Conservation (phyloP, 2,329 filamentous ascomycete genomes). For the Trichoderma afroharzianum region DNA sequence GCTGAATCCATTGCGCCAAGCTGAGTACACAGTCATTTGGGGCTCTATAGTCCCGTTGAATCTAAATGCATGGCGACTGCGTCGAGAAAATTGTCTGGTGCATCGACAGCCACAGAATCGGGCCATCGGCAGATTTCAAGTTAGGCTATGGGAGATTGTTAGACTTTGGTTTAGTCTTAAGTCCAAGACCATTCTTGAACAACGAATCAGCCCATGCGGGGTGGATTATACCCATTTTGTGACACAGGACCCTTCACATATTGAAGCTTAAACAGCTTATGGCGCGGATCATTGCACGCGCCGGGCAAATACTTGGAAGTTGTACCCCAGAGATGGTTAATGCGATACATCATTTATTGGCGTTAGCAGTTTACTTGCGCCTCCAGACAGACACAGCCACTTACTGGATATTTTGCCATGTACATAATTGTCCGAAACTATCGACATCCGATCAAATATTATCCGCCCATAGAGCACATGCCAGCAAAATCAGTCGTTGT, state of each 20-base stretch:
- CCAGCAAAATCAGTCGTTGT: neutral
- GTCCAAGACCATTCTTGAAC: neutral
- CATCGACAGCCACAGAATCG: neutral
- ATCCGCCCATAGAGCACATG: neutral
- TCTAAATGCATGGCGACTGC: neutral
- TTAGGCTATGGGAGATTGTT: neutral
- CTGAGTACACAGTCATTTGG: neutral
- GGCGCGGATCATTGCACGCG: too few species aligned
- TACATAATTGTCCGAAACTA: neutral
- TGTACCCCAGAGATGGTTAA: accelerated
- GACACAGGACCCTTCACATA: neutral
- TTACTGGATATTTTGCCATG: neutral
- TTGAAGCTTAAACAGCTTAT: neutral
- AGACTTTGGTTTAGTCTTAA: neutral
- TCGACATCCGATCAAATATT: neutral
- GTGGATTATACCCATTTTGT: too few species aligned
- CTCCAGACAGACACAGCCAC: neutral
- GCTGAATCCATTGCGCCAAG: neutral
- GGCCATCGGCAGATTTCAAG: neutral
- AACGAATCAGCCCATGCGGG: neutral
- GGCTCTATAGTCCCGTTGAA: neutral
- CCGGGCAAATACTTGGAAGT: neutral
- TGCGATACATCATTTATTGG: neutral
- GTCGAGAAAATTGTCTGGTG: neutral
- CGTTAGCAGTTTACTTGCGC: too few species aligned